These are phyloP conservation scores for Gamsiella multidivaricata DNA, from an alignment of 192 early-diverging fungal species.

Conservation along the genomic window DNA sequence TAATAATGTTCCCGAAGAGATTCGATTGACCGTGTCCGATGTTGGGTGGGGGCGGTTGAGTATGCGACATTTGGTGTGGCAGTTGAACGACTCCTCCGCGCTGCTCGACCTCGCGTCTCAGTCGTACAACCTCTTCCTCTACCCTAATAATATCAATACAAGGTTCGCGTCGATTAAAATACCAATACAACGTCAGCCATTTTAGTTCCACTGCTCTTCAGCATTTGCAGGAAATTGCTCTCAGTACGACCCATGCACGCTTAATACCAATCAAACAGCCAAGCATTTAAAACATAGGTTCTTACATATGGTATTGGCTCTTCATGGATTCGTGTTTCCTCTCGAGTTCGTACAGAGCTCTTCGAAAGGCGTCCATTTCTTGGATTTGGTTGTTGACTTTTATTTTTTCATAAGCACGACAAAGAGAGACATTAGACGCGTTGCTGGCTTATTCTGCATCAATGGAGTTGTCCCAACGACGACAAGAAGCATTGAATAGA, in stretches of 20 bases:
- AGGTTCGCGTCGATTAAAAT: neutral
- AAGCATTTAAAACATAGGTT: no score
- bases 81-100: constrained; percentile 67
- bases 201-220: neutral
- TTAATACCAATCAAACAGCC: constrained; percentile 6
- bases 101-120: constrained; percentile 87
- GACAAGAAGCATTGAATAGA: neutral
- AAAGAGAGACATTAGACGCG: constrained; percentile 2
- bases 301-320: constrained; percentile 71
- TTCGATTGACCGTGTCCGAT: constrained; percentile 72
- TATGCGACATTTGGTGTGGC: constrained; percentile 60
- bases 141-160: constrained; percentile 52
- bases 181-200: neutral
- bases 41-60: constrained; percentile 69
- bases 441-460: neutral
- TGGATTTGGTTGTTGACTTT: constrained; percentile 79
- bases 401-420: no score
- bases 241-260: neutral
- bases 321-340: constrained; percentile 81
- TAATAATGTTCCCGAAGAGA: constrained; percentile 66
- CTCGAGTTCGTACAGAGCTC: constrained; percentile 84
- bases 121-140: constrained; percentile 87
- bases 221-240: neutral
- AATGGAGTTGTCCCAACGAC: no score
- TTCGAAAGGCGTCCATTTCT: constrained; percentile 83